Evolutionary conservation across 164 flowering plant genomes (phyloP), one percentile per base, ranked within the genome.

Genomic region (Annona squamosa): DNA sequence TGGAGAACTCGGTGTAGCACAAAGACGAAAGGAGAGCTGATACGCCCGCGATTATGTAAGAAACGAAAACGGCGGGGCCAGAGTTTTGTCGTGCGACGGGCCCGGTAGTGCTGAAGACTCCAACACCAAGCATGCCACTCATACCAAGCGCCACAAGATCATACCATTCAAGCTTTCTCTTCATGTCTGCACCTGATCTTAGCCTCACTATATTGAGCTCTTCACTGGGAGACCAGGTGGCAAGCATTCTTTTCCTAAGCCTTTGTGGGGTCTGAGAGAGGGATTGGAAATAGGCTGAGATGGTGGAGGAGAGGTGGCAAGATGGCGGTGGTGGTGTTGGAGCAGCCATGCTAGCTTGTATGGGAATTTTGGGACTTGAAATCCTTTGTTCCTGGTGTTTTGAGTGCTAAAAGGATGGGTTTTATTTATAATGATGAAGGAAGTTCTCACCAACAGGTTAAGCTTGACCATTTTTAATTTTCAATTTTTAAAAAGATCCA

Each of bases 81-180:
- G 98, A 80, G 46, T 10, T 62, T 0, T 56, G n/a, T 45, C 5
- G 87, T 44, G 90, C 87, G 0, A 88, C 97, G 2, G 3, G 82
- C 46, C 98, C 98, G 5, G 95, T 90, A 4, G 98, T 90, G 75
- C 92, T 91, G 74, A 94, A 94, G 48, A 94, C 95, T 12, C 98
- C 98, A 73, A 84, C 97, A 44, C 98, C 98, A 18, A 94, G 89
- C 98, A 94, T 94, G 12, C 98, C 98, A 19, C 97, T 97, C 26
- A 92, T 79, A 63, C 98, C 97, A 72, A 94, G 87, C 10, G 91
- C 97, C 1, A 92, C 74, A 26, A 92, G 82, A 72, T 94, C 98
- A 78, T 84, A 82, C 94, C 95, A 91, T 65, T 69, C 74, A 62
- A 94, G 95, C 77, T 84, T 90, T 77, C 94, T 85, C 78, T 86